Conservation (phyloP, 352 stramenopile species). For the Pythium aristosporum region DNA sequence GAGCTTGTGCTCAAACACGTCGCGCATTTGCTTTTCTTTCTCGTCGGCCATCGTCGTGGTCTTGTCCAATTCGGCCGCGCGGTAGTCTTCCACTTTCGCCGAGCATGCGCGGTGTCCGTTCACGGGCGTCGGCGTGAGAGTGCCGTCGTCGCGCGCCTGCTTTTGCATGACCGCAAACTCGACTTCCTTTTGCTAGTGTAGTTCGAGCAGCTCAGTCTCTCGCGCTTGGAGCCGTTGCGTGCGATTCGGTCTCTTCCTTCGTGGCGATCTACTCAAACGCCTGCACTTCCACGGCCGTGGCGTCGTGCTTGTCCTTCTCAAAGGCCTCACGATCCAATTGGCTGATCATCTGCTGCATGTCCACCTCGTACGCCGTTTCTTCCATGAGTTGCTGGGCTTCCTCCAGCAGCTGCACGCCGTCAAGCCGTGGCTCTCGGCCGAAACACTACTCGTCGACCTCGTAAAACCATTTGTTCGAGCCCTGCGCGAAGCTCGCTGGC, state of each 20-base stretch:
- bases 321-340: slow-evolving; percentile 81
- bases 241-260: slow-evolving; percentile 47
- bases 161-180: slow-evolving; percentile 73
- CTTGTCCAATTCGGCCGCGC: slow-evolving; percentile 54
- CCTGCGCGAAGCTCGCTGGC: slow-evolving; percentile 56
- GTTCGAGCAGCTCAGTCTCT: slow-evolving; percentile 76
- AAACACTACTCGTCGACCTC: slow-evolving; percentile 94
- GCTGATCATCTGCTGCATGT: slow-evolving; percentile 70
- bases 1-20: slow-evolving; percentile 79
- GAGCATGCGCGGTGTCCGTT: slow-evolving; percentile 85
- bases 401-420: slow-evolving; percentile 61
- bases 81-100: slow-evolving; percentile 77
- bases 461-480: slow-evolving; percentile 56
- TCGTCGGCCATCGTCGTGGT: slow-evolving; percentile 39
- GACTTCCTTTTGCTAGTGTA: slow-evolving; percentile 66
- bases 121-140: slow-evolving; percentile 58
- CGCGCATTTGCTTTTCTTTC: slow-evolving; percentile 65
- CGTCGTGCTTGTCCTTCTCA: slow-evolving; percentile 62
- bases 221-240: slow-evolving; percentile 53
- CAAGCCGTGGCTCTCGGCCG: slow-evolving; percentile 81
- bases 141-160: slow-evolving; percentile 57
- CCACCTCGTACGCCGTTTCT: slow-evolving; percentile 68
- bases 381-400: slow-evolving; percentile 53
- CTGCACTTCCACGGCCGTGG: slow-evolving; percentile 51
- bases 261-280: slow-evolving; percentile 65